Evolutionary conservation across 2,329 filamentous ascomycete genomes (phyloP).

Genomic region (Tolypocladium amazonense): DNA sequence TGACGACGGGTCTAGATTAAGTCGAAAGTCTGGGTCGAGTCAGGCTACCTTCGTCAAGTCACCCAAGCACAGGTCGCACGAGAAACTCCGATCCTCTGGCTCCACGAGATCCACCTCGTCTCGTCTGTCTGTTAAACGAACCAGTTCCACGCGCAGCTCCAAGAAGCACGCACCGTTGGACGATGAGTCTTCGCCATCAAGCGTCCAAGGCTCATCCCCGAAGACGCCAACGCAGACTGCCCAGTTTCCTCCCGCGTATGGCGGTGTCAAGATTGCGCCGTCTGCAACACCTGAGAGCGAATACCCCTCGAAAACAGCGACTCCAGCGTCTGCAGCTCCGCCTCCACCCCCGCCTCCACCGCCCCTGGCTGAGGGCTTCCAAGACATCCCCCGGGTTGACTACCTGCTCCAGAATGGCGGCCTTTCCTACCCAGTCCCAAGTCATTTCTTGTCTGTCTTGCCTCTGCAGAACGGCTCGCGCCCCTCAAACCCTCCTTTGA

Average conservation of each 20-base stretch:
- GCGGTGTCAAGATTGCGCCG: slow-evolving; percentile 25
- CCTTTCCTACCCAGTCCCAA: slow-evolving; percentile 59
- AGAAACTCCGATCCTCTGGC: slow-evolving; percentile 24
- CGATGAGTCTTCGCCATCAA: slow-evolving; percentile 35
- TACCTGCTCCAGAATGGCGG: slow-evolving; percentile 88
- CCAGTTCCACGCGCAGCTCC: slow-evolving; percentile 23
- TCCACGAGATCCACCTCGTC: slow-evolving; percentile 23
- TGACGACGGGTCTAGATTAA: slow-evolving; percentile 41
- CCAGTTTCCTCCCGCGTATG: slow-evolving; percentile 37
- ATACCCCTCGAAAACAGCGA: slow-evolving; percentile 27
- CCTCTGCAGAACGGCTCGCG: slow-evolving; percentile 46
- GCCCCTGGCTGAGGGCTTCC: slow-evolving; percentile 59
- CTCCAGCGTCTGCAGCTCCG: slow-evolving; percentile 21
- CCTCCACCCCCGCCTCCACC: slow-evolving; percentile 45
- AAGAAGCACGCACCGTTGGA: slow-evolving; percentile 28
- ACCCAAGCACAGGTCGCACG: slow-evolving; percentile 21
- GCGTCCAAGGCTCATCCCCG: slow-evolving; percentile 45
- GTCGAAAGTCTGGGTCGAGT: slow-evolving; percentile 47
- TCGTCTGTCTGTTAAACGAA: slow-evolving; percentile 22
- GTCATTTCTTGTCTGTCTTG: slow-evolving; percentile 57
- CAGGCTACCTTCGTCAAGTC: slow-evolving; percentile 42
- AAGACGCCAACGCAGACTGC: slow-evolving; percentile 48
- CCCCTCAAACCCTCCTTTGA: slow-evolving; percentile 52
- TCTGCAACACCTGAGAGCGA: slow-evolving; percentile 21
- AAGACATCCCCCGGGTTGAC: slow-evolving; percentile 74